phyloP scores from a whole-genome alignment of 768 basidiomycete genomes.

The Auricularia heimuer region DNA sequence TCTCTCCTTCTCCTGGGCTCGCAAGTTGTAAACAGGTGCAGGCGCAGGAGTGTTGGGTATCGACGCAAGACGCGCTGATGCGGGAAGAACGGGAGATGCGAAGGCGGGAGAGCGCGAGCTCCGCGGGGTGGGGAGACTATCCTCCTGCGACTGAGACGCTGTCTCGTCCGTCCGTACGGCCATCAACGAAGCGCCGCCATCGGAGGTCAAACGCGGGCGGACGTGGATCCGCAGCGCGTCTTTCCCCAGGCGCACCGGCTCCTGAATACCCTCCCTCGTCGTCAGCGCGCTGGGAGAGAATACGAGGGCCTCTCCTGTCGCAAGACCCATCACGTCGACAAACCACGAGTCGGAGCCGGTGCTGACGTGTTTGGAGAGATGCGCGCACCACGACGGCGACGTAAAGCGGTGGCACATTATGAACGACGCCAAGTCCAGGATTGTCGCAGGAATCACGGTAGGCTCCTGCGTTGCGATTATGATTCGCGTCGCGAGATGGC shows the following conservation, averaged over 20 bases:
- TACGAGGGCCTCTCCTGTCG: background rate
- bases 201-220: background rate
- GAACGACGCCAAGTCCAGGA: slow-evolving; percentile 58
- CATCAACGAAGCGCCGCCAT: background rate
- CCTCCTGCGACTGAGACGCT: too few relatives aligned
- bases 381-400: slow-evolving; percentile 67
- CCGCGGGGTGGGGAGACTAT: too few relatives aligned
- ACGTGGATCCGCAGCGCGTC: background rate
- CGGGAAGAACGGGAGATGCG: too few relatives aligned
- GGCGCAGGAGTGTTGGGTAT: too few relatives aligned
- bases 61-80: too few relatives aligned
- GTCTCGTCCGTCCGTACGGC: background rate
- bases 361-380: slow-evolving; percentile 52
- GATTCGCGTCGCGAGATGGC: slow-evolving; percentile 62
- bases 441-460: slow-evolving; percentile 56
- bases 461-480: slow-evolving; percentile 75
- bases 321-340: background rate
- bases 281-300: background rate
- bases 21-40: too few relatives aligned
- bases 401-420: slow-evolving; percentile 63
- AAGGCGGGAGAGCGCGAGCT: too few relatives aligned
- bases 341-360: background rate
- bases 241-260: background rate
- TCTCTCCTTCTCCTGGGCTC: too few relatives aligned
- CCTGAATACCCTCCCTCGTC: background rate